Evolutionary conservation across 1,139 yeast genomes (phyloP).

Genomic region (Suhomyces maxii): DNA sequence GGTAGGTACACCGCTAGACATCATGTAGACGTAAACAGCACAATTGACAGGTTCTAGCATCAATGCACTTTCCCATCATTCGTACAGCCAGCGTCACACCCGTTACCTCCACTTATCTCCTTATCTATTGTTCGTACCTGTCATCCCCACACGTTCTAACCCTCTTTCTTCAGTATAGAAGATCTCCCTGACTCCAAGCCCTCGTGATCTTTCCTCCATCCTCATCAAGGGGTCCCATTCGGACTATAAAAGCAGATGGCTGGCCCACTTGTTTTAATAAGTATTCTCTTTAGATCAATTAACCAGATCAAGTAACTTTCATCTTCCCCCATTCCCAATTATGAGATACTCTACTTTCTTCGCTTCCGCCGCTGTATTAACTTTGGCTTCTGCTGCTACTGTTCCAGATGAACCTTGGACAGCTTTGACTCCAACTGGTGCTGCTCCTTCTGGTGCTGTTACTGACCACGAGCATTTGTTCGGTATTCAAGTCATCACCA

Average conservation of each 20-base stretch:
- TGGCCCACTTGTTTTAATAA: not conserved
- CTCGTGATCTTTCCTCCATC: constrained; percentile 1
- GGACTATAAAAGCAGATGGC: not conserved
- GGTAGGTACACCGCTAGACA: no score
- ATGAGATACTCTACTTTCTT: constrained; percentile 34
- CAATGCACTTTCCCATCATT: not conserved
- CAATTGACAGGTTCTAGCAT: not conserved
- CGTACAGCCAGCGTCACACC: not conserved
- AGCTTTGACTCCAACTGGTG: constrained; percentile 29
- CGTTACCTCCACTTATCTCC: not conserved
- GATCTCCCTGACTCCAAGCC: constrained; percentile 6
- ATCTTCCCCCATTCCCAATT: constrained; percentile 1
- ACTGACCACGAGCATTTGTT: constrained; percentile 62
- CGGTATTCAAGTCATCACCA: constrained; percentile 63
- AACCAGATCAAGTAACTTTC: no score
- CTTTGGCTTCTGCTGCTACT: constrained; percentile 59
- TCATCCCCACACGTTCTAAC: not conserved
- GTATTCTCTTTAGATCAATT: not conserved
- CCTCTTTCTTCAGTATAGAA: not conserved
- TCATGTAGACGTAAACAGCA: not conserved
- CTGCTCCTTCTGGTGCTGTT: constrained; percentile 56
- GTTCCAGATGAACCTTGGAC: constrained; percentile 41
- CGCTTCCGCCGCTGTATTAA: constrained; percentile 38
- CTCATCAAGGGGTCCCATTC: not conserved
- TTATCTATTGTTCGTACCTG: not conserved